Evolutionary conservation across 257 asterid genomes (phyloP).

Genomic region (Lithospermum erythrorhizon): DNA sequence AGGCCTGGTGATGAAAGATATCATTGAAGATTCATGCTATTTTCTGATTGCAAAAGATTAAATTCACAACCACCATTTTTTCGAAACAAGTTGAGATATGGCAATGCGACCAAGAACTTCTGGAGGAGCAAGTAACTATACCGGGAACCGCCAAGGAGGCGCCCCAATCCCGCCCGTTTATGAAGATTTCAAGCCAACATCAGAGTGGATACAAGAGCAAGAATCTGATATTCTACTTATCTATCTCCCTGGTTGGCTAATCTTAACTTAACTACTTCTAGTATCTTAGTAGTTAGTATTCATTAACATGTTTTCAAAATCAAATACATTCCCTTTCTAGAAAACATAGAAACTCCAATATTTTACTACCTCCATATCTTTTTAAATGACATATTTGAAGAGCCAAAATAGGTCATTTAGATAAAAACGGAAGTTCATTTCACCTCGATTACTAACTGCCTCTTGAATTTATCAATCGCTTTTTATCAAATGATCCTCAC

Average conservation of each 20-base stretch:
- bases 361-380: too few species aligned
- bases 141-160: conserved; percentile 7
- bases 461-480: not conserved
- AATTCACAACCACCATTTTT: not conserved
- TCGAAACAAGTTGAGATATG: conserved; percentile 15
- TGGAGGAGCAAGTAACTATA: conserved; percentile 10
- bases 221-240: conserved; percentile 41
- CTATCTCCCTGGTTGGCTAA: conserved; percentile 52
- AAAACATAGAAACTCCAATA: too few species aligned
- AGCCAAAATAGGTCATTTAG: too few species aligned
- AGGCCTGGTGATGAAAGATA: not conserved
- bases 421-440: too few species aligned
- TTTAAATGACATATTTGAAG: too few species aligned
- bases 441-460: too few species aligned
- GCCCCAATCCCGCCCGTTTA: conserved; percentile 35
- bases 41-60: not conserved
- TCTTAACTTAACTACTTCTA: too few species aligned
- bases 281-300: too few species aligned
- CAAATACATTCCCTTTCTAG: too few species aligned
- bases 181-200: conserved; percentile 56
- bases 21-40: not conserved
- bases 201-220: conserved; percentile 46
- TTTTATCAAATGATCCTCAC: not conserved
- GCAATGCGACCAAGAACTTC: conserved; percentile 27
- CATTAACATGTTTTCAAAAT: too few species aligned